Evolutionary conservation across 306 rosid species (phyloP).

Genomic region (Heteromeles arbutifolia): DNA sequence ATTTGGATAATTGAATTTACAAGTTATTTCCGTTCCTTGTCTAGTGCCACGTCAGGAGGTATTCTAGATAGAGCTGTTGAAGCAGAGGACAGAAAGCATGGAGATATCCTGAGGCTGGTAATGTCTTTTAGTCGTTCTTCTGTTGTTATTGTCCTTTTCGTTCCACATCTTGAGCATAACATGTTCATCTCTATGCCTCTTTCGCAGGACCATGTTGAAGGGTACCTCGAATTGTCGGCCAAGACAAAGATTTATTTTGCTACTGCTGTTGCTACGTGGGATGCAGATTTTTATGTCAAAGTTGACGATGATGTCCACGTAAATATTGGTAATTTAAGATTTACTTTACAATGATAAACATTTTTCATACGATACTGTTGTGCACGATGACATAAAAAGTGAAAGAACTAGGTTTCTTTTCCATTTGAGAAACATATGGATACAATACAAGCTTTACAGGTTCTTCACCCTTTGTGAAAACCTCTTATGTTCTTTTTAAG

Average conservation of each 20-base stretch:
- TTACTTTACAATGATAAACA: neutral
- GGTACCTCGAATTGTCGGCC: conserved; percentile 95
- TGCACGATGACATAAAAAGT: neutral
- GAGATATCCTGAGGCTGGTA: conserved; percentile 97
- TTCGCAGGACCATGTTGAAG: conserved; percentile 90
- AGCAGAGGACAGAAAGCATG: conserved; percentile 94
- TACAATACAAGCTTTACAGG: neutral
- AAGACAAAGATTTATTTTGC: conserved; percentile 88
- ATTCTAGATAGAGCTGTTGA: conserved; percentile 94
- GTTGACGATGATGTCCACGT: conserved; percentile 98
- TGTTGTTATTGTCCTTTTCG: conserved; percentile 1
- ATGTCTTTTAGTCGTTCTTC: conserved; percentile 8
- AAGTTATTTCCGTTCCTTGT: conserved; percentile 13
- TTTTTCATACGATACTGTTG: too few species aligned
- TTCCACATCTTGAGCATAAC: neutral
- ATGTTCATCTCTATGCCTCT: conserved; percentile 8
- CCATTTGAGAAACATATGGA: neutral
- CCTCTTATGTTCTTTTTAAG: neutral
- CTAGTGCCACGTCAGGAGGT: conserved; percentile 96
- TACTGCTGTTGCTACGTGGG: conserved; percentile 84
- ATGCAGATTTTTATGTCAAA: conserved; percentile 95
- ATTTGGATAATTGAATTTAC: conserved; percentile 5
- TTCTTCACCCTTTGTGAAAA: neutral
- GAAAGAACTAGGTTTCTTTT: neutral
- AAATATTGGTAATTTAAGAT: conserved; percentile 62